Evolutionary conservation across 108 stramenopile genomes (phyloP), one percentile per base, ranked within the genome.

Genomic region (Skeletonema tropicum): DNA sequence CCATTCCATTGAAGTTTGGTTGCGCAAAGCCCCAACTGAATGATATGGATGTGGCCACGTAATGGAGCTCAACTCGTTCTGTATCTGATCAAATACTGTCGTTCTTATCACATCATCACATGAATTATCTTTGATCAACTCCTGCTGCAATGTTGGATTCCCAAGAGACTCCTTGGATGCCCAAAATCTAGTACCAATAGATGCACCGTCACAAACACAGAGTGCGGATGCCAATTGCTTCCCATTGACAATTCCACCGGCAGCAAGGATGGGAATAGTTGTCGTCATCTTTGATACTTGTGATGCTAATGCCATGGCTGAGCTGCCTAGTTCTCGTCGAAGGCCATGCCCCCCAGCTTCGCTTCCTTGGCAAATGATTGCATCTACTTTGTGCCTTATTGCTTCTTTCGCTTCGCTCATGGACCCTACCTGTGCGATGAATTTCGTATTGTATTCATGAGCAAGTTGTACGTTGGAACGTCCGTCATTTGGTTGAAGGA

Each of bases 271-370:
- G 2, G 85, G 86, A 46, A 85, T 79, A 13, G 19, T 21, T 61
- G 57, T 46, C 25, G 57, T 46, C 25, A 87, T 25, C 31, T 67
- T 57, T 25, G 84, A 87, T 9, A 88, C 26, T 46, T 79, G 78
- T 23, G 89, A 65, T 10, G 85, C 78, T 36, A 94, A 67, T 31
- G 86, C 65, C 71, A 92, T 71, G 13, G 93, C 86, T 17, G 87
- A 85, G 39, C 68, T 83, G 57, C 89, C 90, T 11, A 91, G 39
- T 19, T 90, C 89, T 14, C 89, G 84, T 30, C 90, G 76, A 2
- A 90, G 66, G 0, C 93, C 90, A 80, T 94, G 90, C 7, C 93
- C 93, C 46, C 93, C 93, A 1, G 91, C 90, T 60, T 94, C 93
- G 9, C 73, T 70, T 31, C 93, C 93, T 65, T 92, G 93, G 41